Evolutionary conservation across 164 flowering plant genomes (phyloP).

Genomic region (Liriodendron chinense): DNA sequence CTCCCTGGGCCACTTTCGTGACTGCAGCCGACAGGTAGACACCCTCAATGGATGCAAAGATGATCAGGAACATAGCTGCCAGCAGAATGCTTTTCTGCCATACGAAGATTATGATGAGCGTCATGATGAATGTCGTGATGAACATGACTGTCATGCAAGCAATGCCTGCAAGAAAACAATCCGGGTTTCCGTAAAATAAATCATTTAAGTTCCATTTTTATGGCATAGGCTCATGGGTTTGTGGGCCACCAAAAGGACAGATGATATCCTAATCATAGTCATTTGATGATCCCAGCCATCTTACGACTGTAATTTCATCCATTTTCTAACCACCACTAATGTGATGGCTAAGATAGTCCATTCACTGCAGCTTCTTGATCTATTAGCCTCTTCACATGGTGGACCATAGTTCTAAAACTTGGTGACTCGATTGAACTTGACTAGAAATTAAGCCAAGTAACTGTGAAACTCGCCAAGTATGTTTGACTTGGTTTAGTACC

Average conservation of each 20-base stretch:
- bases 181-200: background rate
- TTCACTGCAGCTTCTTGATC: too few relatives aligned
- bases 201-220: background rate
- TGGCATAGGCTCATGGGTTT: too few relatives aligned
- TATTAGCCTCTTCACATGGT: too few relatives aligned
- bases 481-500: too few relatives aligned
- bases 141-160: slow-evolving; percentile 86
- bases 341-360: too few relatives aligned
- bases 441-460: too few relatives aligned
- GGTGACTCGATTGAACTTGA: too few relatives aligned
- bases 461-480: too few relatives aligned
- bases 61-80: slow-evolving; percentile 54
- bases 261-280: background rate
- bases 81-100: slow-evolving; percentile 60
- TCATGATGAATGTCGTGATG: slow-evolving; percentile 77
- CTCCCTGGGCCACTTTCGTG: slow-evolving; percentile 76
- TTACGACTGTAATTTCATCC: too few relatives aligned
- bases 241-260: background rate
- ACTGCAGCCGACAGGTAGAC: slow-evolving; percentile 66
- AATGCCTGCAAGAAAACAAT: slow-evolving; percentile 50
- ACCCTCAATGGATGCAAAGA: slow-evolving; percentile 67
- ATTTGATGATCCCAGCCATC: too few relatives aligned
- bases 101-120: slow-evolving; percentile 71
- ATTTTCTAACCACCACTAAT: too few relatives aligned
- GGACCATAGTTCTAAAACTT: too few relatives aligned